Evolutionary conservation across 2,329 filamentous ascomycete genomes (phyloP), one percentile per base, ranked within the genome.

Genomic region (Acephala macrosclerotiorum): DNA sequence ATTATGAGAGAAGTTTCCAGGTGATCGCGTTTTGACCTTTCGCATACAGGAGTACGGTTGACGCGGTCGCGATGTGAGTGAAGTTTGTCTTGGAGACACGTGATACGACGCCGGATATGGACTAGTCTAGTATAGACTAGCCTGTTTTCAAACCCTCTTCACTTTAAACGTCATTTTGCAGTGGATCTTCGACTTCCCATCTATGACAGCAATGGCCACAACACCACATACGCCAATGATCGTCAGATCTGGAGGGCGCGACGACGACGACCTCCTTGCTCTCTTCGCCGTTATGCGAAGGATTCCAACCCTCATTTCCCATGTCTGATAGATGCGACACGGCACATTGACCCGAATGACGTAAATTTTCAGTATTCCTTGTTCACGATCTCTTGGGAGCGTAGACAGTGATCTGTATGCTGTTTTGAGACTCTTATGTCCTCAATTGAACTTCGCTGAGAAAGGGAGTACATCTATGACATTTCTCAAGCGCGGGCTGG

Each of bases 181-280:
- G 29, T 33, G 45, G 40, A 49, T 49, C 26, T 53, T 33, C 49
- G 12, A 53, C n/a, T 25, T 14, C 12, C 22, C 49, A 53, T 25
- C 29, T 29, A 53, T 53, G 49, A 53, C 22, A 53, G 18, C 49
- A 18, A 53, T 25, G 25, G 49, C 25, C 12, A 53, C 49, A 53
- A 53, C 25, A 53, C 49, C 49, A 53, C 22, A 29, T 29, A 53
- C 25, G 49, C 49, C 25, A 53, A 18, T 29, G 49, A 53, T 53
- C 49, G 49, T 53, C 49, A 18, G 26, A 16, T 20, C 12, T 29
- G 6, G 26, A 18, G 25, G 26, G 49, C 33, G 49, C 49, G 26
- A 53, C 49, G 26, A 53, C 49, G 26, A 53, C 49, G 25, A 53
- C 49, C 26, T 53, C 12, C 12, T 29, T 29, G 22, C 25, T 26